Evolutionary conservation across 345 rosid genomes (phyloP), one percentile per base, ranked within the genome.

Genomic region (Pugionium cornutum): DNA sequence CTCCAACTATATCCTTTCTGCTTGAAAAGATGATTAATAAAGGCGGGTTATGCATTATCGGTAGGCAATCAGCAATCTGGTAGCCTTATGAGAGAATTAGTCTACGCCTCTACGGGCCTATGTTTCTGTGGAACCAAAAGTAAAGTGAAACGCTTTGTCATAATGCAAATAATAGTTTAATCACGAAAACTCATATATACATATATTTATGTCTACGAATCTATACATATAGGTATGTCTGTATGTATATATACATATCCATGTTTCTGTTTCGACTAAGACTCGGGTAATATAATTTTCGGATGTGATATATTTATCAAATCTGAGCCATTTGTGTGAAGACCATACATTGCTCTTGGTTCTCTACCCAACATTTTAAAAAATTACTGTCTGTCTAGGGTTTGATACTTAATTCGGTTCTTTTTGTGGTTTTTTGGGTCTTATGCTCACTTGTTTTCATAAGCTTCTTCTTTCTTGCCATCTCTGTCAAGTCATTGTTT

Each of bases 401-500:
- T 18, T 18, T 18, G 18, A 18, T 18, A 18, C 18, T 18, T 18
- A 18, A 18, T 18, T 18, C 18, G 18, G 18, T 18, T 18, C 18
- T 0, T 18, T 18, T 18, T 18, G 18, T 18, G 18, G 18, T 18
- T 18, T 18, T 18, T 18, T 18, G 18, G 18, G 18, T 18, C 18
- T 18, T 18, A 18, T 18, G 18, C 18, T 18, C 18, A 18, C 18
- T 18, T 18, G 18, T 18, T 18, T 18, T 18, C 18, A 18, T 18
- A 18, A 18, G 18, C 18, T 18, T 18, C 18, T 18, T 18, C 18
- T 18, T 34, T 45, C 40, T 54, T 51, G 68, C 39, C 49, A 28
- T 53, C 44, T 68, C 36, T 53, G 32, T n/a, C 18, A 7, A 31
- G 10, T 28, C 41, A 43, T 33, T 56, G 71, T 33, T 70, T 68